phyloP scores from a whole-genome alignment of 257 asterid genomes.

The Nicotiana attenuata region DNA sequence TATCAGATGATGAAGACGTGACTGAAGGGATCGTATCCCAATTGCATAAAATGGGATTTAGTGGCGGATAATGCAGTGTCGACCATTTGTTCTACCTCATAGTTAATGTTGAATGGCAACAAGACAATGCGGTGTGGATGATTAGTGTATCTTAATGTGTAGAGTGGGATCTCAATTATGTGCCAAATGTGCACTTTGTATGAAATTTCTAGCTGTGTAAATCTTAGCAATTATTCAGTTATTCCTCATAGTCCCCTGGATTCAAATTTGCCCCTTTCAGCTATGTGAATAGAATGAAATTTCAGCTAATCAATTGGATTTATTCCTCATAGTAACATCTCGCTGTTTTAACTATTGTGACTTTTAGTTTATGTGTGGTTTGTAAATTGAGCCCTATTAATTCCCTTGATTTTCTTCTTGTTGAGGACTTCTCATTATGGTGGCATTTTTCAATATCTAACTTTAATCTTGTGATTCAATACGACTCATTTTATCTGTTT shows the following conservation, averaged over 20 bases:
- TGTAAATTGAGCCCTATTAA: background rate
- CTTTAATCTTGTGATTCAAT: background rate
- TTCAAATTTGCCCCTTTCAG: background rate
- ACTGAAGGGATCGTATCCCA: background rate
- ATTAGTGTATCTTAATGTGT: background rate
- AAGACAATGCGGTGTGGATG: background rate
- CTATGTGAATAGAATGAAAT: background rate
- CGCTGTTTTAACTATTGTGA: background rate
- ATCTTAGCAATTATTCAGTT: background rate
- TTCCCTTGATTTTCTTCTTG: background rate
- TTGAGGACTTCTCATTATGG: background rate
- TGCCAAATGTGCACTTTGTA: conserved; percentile 2
- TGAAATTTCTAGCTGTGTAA: background rate
- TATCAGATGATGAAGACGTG: background rate
- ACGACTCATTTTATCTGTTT: background rate
- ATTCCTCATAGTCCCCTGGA: background rate
- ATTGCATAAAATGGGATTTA: background rate
- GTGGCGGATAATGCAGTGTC: background rate
- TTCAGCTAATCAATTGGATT: conserved; percentile 4
- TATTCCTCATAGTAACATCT: background rate
- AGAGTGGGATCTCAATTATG: background rate
- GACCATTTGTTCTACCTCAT: background rate
- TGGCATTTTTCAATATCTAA: background rate
- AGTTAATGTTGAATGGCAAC: background rate
- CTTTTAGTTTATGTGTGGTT: background rate